Percentiles rank a stretch among this genome's conserved stretches.
Conservation (phyloP, 768 basidiomycete species). For the Psilocybe tampanensis region DNA sequence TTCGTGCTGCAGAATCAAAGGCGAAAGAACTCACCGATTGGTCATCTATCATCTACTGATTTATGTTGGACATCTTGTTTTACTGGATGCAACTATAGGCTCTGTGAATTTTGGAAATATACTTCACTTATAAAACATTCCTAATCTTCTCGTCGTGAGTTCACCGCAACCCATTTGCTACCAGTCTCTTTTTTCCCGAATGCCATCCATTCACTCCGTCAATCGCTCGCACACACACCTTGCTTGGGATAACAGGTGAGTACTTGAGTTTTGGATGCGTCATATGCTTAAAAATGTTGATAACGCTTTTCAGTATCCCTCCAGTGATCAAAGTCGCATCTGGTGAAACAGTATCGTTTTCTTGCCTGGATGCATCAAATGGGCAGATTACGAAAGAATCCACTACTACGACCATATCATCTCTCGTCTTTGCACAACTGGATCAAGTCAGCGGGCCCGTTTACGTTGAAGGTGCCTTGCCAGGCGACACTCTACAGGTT, state of each 20-base stretch:
- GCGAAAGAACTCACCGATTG: constrained; percentile 35
- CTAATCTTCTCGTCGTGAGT: constrained; percentile 4
- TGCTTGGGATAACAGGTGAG: constrained; percentile 63
- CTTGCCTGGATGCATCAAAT: constrained; percentile 67
- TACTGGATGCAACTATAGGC: not conserved
- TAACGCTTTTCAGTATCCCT: constrained; percentile 41
- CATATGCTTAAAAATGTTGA: not conserved
- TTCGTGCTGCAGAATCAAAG: constrained; percentile 28
- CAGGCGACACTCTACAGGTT: constrained; percentile 62
- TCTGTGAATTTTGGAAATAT: constrained; percentile 13
- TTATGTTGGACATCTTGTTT: not conserved
- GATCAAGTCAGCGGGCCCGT: constrained; percentile 66
- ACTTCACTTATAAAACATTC: constrained; percentile 2
- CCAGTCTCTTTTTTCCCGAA: not conserved
- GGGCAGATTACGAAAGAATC: constrained; percentile 54
- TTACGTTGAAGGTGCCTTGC: constrained; percentile 49
- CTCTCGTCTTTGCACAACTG: constrained; percentile 48
- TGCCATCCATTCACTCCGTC: constrained; percentile 52
- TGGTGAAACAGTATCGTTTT: constrained; percentile 56
- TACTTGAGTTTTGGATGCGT: not conserved
- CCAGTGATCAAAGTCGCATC: constrained; percentile 52
- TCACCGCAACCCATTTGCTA: not conserved
- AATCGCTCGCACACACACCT: constrained; percentile 55
- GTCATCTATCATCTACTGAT: constrained; percentile 26
- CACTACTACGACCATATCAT: constrained; percentile 33